A percentile compares a stretch with the other conserved stretches of the same genome.
Conservation (phyloP, 2,329 filamentous ascomycete genomes). For the Fusarium sp. region DNA sequence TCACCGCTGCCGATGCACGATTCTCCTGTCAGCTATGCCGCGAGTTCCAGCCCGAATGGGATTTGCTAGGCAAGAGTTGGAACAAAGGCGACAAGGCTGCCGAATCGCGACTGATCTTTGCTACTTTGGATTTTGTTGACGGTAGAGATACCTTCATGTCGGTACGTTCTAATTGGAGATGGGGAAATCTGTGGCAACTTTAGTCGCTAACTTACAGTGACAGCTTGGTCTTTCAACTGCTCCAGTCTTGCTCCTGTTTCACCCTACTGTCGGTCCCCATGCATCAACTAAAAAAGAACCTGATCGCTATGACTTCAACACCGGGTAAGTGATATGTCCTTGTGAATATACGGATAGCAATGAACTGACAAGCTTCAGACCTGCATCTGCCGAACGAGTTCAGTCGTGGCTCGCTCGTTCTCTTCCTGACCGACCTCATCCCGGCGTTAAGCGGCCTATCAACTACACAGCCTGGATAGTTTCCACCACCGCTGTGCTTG, state of each 20-base stretch:
- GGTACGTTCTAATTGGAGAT: slow-evolving; percentile 60
- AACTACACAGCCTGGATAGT: slow-evolving; percentile 85
- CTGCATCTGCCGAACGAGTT: slow-evolving; percentile 80
- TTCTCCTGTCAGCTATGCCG: slow-evolving; percentile 89
- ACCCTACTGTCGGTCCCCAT: slow-evolving; percentile 83
- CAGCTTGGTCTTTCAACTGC: slow-evolving; percentile 95
- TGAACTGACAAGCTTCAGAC: slow-evolving; percentile 58
- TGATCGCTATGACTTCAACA: slow-evolving; percentile 85
- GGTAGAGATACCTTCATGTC: slow-evolving; percentile 88
- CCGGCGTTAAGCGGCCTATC: slow-evolving; percentile 82
- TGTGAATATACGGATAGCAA: background rate
- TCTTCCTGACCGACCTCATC: slow-evolving; percentile 81
- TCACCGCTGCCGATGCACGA: slow-evolving; percentile 86
- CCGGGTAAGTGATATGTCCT: slow-evolving; percentile 68
- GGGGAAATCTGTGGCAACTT: background rate
- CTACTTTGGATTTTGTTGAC: slow-evolving; percentile 87
- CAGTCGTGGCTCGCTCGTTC: slow-evolving; percentile 84
- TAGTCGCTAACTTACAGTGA: slow-evolving; percentile 17
- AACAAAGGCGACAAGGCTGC: slow-evolving; percentile 82
- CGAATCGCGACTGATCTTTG: slow-evolving; percentile 80
- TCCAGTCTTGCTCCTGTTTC: slow-evolving; percentile 88
- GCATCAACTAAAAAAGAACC: slow-evolving; percentile 78
- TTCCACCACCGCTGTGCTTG: slow-evolving; percentile 75
- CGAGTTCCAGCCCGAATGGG: slow-evolving; percentile 96
- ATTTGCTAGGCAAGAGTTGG: slow-evolving; percentile 88